Base-by-base conservation (phyloP, 2,329 filamentous ascomycete species). In the Microsporum ferrugineum region DNA sequence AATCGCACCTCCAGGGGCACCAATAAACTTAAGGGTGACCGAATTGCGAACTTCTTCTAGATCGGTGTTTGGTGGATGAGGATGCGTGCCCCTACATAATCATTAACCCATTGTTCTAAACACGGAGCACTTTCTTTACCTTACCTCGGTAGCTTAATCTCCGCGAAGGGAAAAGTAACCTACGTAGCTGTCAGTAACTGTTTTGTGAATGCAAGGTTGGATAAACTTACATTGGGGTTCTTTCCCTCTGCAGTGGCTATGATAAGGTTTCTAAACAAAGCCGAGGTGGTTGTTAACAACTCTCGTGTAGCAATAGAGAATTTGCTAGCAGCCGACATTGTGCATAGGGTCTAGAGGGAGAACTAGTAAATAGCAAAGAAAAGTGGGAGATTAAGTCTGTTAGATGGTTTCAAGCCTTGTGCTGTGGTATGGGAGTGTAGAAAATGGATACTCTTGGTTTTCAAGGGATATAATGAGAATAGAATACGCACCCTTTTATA, bases 1-100 rank as follows among this genome's bases (percentile, higher is more conserved):
- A 55, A 60, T 55, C 2, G 17, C 3, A 1, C 38, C 38, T 3
- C 41, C 8, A 0, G 60, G 53, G n/a, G 51, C 33, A 10, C 51
- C 41, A 17, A 36, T 33, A 33, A 57, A 58, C 33, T 49, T 33
- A 34, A 61, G 23, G 5, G 41, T 57, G 36, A 61, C 10, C 2
- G 41, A 53, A 41, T 53, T 53, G 31, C 56, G 60, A n/a, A 43
- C 47, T 59, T 43, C 56, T 14, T 59, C 41, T 6, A n/a, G 17
- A 43, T 59, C 55, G 10, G 36, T 61, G 43, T 43, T 29, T 7
- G 41, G 38, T 10, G 43, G 31, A 29, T 47, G 57, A 17, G 14
- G 10, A 10, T 51, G 7, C 10, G 10, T 51, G 10, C 27, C 47
- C 47, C 29, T 31, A 31, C n/a, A n/a, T n/a, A n/a, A n/a, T n/a